phyloP scores from a whole-genome alignment of 768 basidiomycete species.

The Termitomyces sp. region DNA sequence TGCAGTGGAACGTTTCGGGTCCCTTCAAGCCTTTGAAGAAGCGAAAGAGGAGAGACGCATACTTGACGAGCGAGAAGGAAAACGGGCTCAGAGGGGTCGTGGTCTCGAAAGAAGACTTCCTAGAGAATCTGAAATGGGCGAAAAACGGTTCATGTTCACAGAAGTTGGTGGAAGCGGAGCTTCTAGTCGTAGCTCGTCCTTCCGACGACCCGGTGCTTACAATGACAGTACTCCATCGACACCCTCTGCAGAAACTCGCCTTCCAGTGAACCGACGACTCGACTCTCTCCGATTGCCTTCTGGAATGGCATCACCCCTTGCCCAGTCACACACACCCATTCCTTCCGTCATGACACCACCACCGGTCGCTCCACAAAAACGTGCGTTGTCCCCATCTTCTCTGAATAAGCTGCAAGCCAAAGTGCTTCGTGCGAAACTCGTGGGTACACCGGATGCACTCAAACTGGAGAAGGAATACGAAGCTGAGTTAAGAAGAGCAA shows the following conservation, averaged over 20 bases:
- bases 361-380: conserved; percentile 23
- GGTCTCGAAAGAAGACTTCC: conserved; percentile 22
- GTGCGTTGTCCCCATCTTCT: conserved; percentile 67
- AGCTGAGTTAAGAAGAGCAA: conserved; percentile 46
- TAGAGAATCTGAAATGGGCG: conserved; percentile 36
- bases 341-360: conserved; percentile 88
- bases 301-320: conserved; percentile 51
- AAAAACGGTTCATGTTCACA: conserved; percentile 63
- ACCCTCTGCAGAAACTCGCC: conserved; percentile 42
- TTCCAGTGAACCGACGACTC: conserved; percentile 43
- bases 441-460: conserved; percentile 72
- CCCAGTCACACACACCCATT: conserved; percentile 74
- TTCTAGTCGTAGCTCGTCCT: conserved; percentile 82
- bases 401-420: conserved; percentile 92
- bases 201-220: conserved; percentile 73
- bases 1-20: conserved; percentile 85
- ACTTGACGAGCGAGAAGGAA: conserved; percentile 75
- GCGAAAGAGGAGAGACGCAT: conserved; percentile 82
- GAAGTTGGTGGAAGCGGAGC: conserved; percentile 55
- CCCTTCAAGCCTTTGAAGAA: conserved; percentile 80
- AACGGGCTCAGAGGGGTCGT: conserved; percentile 34
- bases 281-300: conserved; percentile 61
- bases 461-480: conserved; percentile 86
- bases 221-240: conserved; percentile 53
- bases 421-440: conserved; percentile 86